Base-by-base conservation (phyloP, 257 asterid genomes). In the Prunella vulgaris region DNA sequence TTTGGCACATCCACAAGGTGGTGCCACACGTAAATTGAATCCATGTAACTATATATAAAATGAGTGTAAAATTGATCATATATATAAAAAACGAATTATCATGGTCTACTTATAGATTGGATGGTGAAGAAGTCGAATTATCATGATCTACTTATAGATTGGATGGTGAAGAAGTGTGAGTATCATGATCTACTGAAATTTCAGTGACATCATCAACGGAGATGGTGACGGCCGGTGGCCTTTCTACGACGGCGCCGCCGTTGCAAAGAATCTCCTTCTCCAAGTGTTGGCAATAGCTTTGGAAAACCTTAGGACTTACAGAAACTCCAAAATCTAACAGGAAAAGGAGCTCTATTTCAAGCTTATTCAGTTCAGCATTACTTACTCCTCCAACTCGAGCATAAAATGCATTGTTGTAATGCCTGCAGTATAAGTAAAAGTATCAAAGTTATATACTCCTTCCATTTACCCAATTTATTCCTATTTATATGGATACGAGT, bases 311-410 rank as follows among this genome's bases (percentile, higher is more conserved):
- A 1, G 96, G 78, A 68, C 95, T 88, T 22, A 90, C 96, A 0
- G 72, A 20, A 4, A 88, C 84, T 4, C 83, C 85, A 49, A 90
- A 93, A 78, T 88, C 96, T 54, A 90, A 59, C 60, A 84, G 70
- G 76, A 90, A 88, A n/a, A 90, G 93, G 25, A 93, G 64, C 71
- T 93, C 96, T 22, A 90, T 5, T 68, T 90, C 97, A 1, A 93
- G 86, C 76, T 60, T 85, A 79, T 90, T 90, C 40, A 93, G 58
- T 66, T 93, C 95, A 0, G 79, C 68, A 40, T 85, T 87, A 76
- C 82, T 87, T 66, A 90, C 90, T 71, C 97, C 98, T 37, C 97
- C 98, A 60, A 88, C 97, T 2, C 97, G 80, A 0, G 97, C 98
- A 56, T 74, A 93, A 57, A 90, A 85, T 24, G 94, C 94, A 42